Conservation (phyloP, 805 yeast species). For the Metschnikowia rubicola region DNA sequence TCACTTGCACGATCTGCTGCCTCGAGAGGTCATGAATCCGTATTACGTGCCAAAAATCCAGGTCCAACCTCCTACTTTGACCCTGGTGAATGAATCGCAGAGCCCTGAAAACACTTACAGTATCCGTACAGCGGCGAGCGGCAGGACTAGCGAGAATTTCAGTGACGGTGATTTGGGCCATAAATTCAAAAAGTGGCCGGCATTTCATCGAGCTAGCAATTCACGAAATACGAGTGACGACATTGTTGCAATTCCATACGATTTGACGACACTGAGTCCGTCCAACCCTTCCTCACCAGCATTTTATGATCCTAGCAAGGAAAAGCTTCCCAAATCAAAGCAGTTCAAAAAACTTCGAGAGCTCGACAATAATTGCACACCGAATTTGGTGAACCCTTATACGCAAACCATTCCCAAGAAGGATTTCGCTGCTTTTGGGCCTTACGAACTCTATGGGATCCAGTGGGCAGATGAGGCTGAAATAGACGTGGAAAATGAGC, state of each 20-base stretch:
- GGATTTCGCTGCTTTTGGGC: constrained; percentile 7
- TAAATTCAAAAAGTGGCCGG: neutral
- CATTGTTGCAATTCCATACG: constrained; percentile 14
- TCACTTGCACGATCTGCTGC: no score
- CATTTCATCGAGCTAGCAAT: no score
- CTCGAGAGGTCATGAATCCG: constrained; percentile 4
- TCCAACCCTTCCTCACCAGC: no score
- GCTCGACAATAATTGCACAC: neutral
- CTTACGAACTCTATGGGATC: constrained; percentile 8
- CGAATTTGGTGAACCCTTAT: constrained; percentile 10
- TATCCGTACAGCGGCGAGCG: no score
- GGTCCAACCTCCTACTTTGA: neutral
- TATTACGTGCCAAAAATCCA: constrained; percentile 6
- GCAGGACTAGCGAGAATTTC: neutral
- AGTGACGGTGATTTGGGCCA: neutral
- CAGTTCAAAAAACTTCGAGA: neutral
- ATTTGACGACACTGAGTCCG: neutral
- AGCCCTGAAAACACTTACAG: neutral
- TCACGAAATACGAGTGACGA: neutral
- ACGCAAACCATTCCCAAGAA: constrained; percentile 4
- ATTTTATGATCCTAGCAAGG: neutral
- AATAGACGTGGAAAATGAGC: neutral
- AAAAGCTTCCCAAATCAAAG: neutral
- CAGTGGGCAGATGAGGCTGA: neutral
- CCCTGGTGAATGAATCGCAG: neutral